Evolutionary conservation across 805 yeast species (phyloP).

Genomic region (Metahyphopichia silvanorum): DNA sequence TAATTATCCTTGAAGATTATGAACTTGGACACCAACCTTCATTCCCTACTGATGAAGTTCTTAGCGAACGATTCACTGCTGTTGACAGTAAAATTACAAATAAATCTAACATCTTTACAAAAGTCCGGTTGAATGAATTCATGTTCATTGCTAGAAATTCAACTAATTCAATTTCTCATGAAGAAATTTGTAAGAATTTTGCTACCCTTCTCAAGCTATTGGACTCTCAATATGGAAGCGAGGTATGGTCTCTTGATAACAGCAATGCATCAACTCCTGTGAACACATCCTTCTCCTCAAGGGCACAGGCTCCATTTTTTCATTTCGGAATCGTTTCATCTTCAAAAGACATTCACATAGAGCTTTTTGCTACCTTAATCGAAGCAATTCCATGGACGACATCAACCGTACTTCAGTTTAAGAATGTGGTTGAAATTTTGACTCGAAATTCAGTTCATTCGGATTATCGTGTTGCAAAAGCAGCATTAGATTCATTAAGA

Average conservation of each 20-base stretch:
- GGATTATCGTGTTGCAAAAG: slow-evolving; percentile 56
- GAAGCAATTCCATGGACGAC: slow-evolving; percentile 70
- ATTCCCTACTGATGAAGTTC: slow-evolving; percentile 62
- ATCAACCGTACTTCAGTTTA: slow-evolving; percentile 44
- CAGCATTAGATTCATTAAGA: slow-evolving; percentile 62
- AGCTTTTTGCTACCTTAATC: slow-evolving; percentile 65
- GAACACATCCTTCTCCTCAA: slow-evolving; percentile 14
- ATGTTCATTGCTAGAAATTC: slow-evolving; percentile 40
- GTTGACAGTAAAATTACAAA: slow-evolving; percentile 1
- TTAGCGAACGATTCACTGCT: neutral
- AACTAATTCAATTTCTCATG: slow-evolving; percentile 56
- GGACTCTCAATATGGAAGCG: slow-evolving; percentile 52
- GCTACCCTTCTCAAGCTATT: slow-evolving; percentile 54
- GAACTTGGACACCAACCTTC: slow-evolving; percentile 56
- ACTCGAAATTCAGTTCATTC: slow-evolving; percentile 74
- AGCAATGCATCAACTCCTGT: slow-evolving; percentile 9
- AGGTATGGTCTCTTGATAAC: slow-evolving; percentile 25
- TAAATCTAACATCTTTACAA: neutral
- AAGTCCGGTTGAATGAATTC: slow-evolving; percentile 24
- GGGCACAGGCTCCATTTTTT: slow-evolving; percentile 37
- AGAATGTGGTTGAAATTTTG: slow-evolving; percentile 68
- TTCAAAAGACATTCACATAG: slow-evolving; percentile 42
- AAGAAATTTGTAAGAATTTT: slow-evolving; percentile 62
- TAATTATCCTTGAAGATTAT: slow-evolving; percentile 64
- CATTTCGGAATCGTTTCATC: slow-evolving; percentile 38